These are phyloP conservation scores for Hypoxylon sp. DNA, from an alignment of 2,329 filamentous ascomycete genomes.

Conservation along the genomic window DNA sequence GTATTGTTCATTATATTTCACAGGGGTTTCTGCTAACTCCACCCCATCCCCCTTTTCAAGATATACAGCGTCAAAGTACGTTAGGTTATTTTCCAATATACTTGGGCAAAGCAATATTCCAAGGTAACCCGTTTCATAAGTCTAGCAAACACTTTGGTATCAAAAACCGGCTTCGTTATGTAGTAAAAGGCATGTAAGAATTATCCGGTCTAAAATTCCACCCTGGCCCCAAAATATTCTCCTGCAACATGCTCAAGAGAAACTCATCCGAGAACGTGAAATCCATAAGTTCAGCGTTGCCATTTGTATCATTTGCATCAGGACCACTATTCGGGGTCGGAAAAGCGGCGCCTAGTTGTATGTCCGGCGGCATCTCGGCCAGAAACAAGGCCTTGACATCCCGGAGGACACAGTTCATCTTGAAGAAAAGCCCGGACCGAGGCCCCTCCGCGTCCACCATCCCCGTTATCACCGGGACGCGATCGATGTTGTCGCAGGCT, in stretches of 20 bases:
- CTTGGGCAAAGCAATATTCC: too few relatives aligned
- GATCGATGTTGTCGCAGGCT: constrained; percentile 27
- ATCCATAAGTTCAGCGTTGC: constrained; percentile 13
- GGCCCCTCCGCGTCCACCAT: constrained; percentile 44
- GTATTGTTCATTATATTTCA: too few relatives aligned
- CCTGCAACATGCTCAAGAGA: constrained; percentile 34
- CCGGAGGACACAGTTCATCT: constrained; percentile 41
- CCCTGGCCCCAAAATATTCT: constrained; percentile 32
- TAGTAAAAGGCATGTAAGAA: constrained; percentile 27
- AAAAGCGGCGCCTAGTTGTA: constrained; percentile 2
- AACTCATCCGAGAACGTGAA: constrained; percentile 32
- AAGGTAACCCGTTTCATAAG: neutral
- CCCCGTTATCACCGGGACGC: constrained; percentile 30
- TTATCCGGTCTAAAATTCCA: constrained; percentile 38
- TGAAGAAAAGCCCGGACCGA: constrained; percentile 46
- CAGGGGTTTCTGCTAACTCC: too few relatives aligned
- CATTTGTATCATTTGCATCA: neutral
- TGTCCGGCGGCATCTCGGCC: constrained; percentile 35
- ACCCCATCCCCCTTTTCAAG: too few relatives aligned
- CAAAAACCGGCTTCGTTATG: constrained; percentile 2
- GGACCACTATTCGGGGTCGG: constrained; percentile 11
- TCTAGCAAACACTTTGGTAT: neutral
- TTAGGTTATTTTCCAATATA: too few relatives aligned
- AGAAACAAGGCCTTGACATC: constrained; percentile 46
- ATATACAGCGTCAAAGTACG: too few relatives aligned